Conservation (phyloP, 495 filamentous ascomycete genomes). For the Darksidea phi region DNA sequence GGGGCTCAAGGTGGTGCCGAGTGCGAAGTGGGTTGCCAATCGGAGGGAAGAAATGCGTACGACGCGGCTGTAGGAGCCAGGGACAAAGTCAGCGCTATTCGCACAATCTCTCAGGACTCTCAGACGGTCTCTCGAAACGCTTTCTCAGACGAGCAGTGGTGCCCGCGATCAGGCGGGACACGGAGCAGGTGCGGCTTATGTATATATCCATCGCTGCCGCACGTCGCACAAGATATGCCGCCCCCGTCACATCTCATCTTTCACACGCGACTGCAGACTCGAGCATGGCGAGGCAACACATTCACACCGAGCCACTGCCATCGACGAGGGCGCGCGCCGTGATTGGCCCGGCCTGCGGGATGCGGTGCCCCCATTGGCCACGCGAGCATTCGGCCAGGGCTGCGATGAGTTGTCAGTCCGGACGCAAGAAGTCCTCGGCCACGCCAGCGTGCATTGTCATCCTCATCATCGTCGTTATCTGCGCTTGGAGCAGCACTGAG, state of each 20-base stretch:
- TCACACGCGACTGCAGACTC: slow-evolving; percentile 16
- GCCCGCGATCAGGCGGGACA: slow-evolving; percentile 15
- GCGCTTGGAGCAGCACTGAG: too few species aligned
- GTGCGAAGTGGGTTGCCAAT: slow-evolving; percentile 27
- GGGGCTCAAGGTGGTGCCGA: slow-evolving; percentile 3
- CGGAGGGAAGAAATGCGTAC: slow-evolving; percentile 23
- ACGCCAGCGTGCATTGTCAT: slow-evolving; percentile 15
- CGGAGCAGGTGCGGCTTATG: too few species aligned
- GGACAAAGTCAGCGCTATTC: slow-evolving; percentile 28
- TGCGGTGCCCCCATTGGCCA: slow-evolving; percentile 18
- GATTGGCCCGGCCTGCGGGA: slow-evolving; percentile 13
- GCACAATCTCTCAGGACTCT: too few species aligned
- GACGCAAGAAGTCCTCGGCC: neutral
- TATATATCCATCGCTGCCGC: neutral
- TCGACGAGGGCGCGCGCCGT: neutral
- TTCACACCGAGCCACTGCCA: slow-evolving; percentile 5
- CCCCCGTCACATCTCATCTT: slow-evolving; percentile 20
- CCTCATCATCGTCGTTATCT: too few species aligned
- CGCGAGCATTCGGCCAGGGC: slow-evolving; percentile 2
- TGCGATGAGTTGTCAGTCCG: slow-evolving; percentile 33
- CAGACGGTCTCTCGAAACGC: too few species aligned
- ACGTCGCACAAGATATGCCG: slow-evolving; percentile 15
- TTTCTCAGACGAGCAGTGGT: slow-evolving; percentile 28
- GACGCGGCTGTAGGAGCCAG: slow-evolving; percentile 23
- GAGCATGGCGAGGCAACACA: slow-evolving; percentile 27